Conservation (phyloP, 805 yeast genomes). For the Candida wancherniae region DNA sequence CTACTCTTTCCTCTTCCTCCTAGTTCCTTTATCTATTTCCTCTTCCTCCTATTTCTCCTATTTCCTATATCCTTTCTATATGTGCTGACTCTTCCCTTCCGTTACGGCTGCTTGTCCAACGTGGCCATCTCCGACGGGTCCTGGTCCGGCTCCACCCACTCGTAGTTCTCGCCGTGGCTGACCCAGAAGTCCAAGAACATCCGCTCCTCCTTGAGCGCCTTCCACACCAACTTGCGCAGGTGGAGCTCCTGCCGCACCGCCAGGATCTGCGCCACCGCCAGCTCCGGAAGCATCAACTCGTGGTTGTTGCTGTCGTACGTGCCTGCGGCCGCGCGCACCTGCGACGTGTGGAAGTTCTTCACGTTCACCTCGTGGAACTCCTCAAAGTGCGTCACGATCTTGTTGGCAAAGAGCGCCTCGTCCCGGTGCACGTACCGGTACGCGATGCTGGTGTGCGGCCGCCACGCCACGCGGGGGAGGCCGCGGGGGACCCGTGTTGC, state of each 20-base stretch:
- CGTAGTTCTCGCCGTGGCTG: conserved; percentile 68
- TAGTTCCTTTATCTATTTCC: no score
- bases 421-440: conserved; percentile 26
- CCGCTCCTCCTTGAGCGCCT: conserved; percentile 30
- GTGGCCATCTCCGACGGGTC: conserved; percentile 61
- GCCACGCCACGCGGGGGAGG: conserved; percentile 27
- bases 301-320: conserved; percentile 8
- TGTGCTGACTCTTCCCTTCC: no score
- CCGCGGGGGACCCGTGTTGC: no score
- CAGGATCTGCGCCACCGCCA: not conserved
- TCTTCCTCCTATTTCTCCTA: no score
- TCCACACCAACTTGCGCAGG: conserved; percentile 14
- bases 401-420: conserved; percentile 29
- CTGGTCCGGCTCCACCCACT: conserved; percentile 87
- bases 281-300: conserved; percentile 8
- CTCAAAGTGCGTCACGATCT: conserved; percentile 37
- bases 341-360: conserved; percentile 30
- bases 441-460: conserved; percentile 26
- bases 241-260: conserved; percentile 8
- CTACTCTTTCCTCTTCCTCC: no score
- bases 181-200: conserved; percentile 35
- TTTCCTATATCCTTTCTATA: no score
- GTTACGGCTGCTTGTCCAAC: no score
- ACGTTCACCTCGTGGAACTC: conserved; percentile 40
- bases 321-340: conserved; percentile 2